Percentiles rank a stretch among this genome's conserved stretches.
Evolutionary conservation across 2,329 filamentous ascomycete species (phyloP).

Genomic region (Botryotinia convoluta): DNA sequence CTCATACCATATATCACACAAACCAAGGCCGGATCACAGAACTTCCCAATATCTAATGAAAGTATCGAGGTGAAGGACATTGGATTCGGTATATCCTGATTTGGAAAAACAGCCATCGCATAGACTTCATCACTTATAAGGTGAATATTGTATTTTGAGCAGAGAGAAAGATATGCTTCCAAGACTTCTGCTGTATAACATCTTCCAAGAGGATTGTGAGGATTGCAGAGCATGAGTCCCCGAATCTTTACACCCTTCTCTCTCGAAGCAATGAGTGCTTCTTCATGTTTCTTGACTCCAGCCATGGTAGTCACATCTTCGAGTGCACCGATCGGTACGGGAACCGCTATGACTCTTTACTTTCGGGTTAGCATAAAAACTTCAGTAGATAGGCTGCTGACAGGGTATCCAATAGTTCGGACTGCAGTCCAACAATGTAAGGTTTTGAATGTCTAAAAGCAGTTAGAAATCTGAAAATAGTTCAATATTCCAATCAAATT

Average conservation of each 20-base stretch:
- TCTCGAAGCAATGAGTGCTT: conserved; percentile 39
- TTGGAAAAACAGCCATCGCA: conserved; percentile 45
- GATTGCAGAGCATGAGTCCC: conserved; percentile 43
- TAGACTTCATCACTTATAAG: conserved; percentile 51
- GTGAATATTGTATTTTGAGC: conserved; percentile 44
- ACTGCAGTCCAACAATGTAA: too few relatives aligned
- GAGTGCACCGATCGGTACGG: neutral
- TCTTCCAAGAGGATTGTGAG: conserved; percentile 36
- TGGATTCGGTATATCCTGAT: conserved; percentile 36
- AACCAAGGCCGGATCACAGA: conserved; percentile 47
- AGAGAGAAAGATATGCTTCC: conserved; percentile 41
- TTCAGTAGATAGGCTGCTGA: too few relatives aligned
- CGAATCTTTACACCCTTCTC: conserved; percentile 33
- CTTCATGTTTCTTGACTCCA: conserved; percentile 41
- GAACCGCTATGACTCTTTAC: neutral
- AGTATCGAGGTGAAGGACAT: conserved; percentile 49
- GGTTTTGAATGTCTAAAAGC: too few relatives aligned
- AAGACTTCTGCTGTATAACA: conserved; percentile 30
- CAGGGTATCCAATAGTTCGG: too few relatives aligned
- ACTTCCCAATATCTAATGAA: conserved; percentile 43
- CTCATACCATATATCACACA: conserved; percentile 41
- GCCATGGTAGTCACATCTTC: conserved; percentile 41
- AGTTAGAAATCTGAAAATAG: too few relatives aligned
- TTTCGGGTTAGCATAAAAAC: neutral
- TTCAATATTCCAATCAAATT: too few relatives aligned